These are phyloP conservation scores for Xanthoparmelia taractica DNA, from an alignment of 495 filamentous ascomycete genomes.

Conservation along the genomic window DNA sequence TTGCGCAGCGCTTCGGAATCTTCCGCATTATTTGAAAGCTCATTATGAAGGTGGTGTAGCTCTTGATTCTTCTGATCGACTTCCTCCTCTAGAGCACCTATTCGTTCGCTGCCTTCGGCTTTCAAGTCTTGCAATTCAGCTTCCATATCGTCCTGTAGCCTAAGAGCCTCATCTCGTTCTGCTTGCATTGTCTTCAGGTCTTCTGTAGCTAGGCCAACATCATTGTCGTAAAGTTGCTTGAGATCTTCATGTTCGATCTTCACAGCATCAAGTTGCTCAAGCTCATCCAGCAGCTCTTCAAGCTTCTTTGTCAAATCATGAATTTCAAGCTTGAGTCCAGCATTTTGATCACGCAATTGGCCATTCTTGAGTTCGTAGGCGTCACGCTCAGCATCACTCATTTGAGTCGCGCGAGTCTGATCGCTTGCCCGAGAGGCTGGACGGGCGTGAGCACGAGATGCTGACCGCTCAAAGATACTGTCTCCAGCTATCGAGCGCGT, in stretches of 20 bases:
- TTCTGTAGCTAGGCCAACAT: constrained; percentile 65
- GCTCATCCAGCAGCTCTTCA: constrained; percentile 56
- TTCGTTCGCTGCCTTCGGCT: constrained; percentile 52
- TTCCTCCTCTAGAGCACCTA: constrained; percentile 75
- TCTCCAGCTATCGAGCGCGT: constrained; percentile 66
- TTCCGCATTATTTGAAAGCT: constrained; percentile 56
- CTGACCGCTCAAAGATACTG: constrained; percentile 86
- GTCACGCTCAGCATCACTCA: constrained; percentile 77
- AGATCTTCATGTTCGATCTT: constrained; percentile 53
- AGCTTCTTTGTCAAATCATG: constrained; percentile 70
- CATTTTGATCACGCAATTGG: constrained; percentile 77
- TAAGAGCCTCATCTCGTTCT: constrained; percentile 79
- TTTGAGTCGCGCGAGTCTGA: constrained; percentile 55
- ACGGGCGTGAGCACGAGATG: constrained; percentile 71
- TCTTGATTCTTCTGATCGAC: constrained; percentile 66
- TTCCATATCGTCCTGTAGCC: constrained; percentile 70
- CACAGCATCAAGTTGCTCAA: constrained; percentile 53
- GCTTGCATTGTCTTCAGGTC: constrained; percentile 75
- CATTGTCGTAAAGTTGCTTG: constrained; percentile 59
- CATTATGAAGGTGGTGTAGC: constrained; percentile 59
- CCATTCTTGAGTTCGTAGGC: constrained; percentile 75
- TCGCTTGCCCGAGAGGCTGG: constrained; percentile 66
- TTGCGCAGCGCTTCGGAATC: constrained; percentile 77
- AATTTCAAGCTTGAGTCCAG: constrained; percentile 74
- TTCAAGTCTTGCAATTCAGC: constrained; percentile 67